A percentile compares a stretch with the other conserved stretches of the same genome.
Conservation (phyloP, 176 grass and related monocot genomes). For the Avena insularis region DNA sequence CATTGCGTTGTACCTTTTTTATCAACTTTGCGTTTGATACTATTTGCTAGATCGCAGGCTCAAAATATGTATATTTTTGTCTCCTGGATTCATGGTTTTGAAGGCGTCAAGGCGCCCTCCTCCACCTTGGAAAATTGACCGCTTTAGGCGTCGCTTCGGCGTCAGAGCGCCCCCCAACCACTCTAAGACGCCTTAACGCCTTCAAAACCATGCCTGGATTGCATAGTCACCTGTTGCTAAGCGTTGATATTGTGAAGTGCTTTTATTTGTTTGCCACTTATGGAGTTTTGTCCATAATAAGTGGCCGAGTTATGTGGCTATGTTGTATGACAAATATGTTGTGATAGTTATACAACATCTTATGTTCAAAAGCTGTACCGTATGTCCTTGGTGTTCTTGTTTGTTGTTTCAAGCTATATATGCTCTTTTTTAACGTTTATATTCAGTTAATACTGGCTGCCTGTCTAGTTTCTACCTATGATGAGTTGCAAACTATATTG, state of each 20-base stretch:
- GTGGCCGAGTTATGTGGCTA: conserved; percentile 31
- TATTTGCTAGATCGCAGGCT: too few relatives aligned
- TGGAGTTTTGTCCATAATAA: neutral
- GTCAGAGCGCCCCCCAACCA: too few relatives aligned
- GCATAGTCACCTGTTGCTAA: neutral
- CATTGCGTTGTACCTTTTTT: neutral
- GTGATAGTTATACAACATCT: neutral
- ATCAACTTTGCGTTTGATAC: neutral
- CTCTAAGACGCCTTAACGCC: too few relatives aligned
- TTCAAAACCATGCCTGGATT: too few relatives aligned
- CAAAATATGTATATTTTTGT: too few relatives aligned
- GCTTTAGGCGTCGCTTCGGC: too few relatives aligned
- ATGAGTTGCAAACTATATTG: conserved; percentile 38
- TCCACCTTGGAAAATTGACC: too few relatives aligned
- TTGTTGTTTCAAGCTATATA: neutral
- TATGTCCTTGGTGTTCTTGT: neutral
- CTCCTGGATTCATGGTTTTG: too few relatives aligned
- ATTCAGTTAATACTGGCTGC: neutral
- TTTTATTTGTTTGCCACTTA: conserved; percentile 48
- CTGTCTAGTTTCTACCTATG: conserved; percentile 21
- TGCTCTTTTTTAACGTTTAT: neutral
- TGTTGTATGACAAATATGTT: conserved; percentile 39
- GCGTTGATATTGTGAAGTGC: conserved; percentile 12
- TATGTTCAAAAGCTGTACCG: neutral
- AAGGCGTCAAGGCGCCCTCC: too few relatives aligned